Evolutionary conservation across 805 yeast species (phyloP).

Genomic region (Diddensiella transvaalensis): DNA sequence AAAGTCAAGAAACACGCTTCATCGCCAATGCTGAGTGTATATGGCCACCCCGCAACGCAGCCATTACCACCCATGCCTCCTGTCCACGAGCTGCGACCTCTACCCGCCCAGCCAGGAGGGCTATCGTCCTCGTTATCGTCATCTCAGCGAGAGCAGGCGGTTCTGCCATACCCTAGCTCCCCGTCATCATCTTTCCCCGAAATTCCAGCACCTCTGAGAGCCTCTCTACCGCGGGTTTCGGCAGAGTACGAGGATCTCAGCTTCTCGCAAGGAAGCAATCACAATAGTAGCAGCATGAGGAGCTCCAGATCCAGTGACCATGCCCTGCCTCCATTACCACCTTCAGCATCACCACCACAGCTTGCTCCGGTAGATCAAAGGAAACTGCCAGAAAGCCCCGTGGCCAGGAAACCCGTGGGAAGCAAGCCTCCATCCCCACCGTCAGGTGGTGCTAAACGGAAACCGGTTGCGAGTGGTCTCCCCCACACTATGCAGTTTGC

Average conservation of each 20-base stretch:
- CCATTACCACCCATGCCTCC: conserved; percentile 2
- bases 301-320: conserved; percentile 3
- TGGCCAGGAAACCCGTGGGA: neutral
- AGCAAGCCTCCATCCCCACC: conserved; percentile 6
- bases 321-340: neutral
- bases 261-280: neutral
- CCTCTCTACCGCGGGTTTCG: neutral
- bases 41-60: neutral
- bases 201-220: neutral
- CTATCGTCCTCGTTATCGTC: neutral
- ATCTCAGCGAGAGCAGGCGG: neutral
- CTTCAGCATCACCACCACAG: neutral
- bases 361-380: neutral
- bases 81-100: conserved; percentile 1
- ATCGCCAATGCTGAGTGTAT: neutral
- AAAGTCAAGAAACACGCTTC: neutral
- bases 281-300: neutral
- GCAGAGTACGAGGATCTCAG: conserved; percentile 1
- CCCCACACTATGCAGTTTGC: conserved; percentile 8
- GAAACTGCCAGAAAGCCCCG: neutral
- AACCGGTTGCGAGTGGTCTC: conserved; percentile 17
- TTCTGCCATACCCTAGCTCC: neutral
- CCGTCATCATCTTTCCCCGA: neutral
- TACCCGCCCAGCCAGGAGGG: conserved; percentile 5
- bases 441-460: conserved; percentile 10